Evolutionary conservation across 768 basidiomycete genomes (phyloP).

Genomic region (Macrolepiota fuliginosa): DNA sequence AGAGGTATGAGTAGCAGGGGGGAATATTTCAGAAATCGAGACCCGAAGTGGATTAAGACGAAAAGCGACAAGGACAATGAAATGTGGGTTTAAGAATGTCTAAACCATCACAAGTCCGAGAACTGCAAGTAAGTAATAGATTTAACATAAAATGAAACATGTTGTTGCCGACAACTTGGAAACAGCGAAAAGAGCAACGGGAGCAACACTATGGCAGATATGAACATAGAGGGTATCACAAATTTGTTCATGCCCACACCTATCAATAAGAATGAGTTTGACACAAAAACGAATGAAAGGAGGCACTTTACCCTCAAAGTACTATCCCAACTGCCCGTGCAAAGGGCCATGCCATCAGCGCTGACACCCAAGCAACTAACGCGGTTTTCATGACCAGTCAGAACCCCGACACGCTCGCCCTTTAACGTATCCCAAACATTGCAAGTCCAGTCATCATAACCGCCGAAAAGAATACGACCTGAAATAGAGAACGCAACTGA

Average conservation of each 20-base stretch:
- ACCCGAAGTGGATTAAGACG: constrained; percentile 32
- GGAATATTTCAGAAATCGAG: constrained; percentile 12
- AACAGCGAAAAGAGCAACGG: constrained; percentile 17
- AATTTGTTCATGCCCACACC: constrained; percentile 77
- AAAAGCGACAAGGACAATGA: constrained; percentile 7
- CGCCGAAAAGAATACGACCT: constrained; percentile 95
- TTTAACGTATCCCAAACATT: constrained; percentile 99
- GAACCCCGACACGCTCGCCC: constrained; percentile 95
- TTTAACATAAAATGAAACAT: constrained; percentile 44
- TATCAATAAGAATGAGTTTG: constrained; percentile 25
- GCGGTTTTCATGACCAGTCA: constrained; percentile 97
- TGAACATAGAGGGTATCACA: background rate
- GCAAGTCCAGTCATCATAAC: constrained; percentile 99
- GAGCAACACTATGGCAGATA: constrained; percentile 1
- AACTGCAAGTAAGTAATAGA: constrained; percentile 58
- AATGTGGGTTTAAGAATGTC: constrained; percentile 3
- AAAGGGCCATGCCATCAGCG: constrained; percentile 96
- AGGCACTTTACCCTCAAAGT: constrained; percentile 76
- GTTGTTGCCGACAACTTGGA: constrained; percentile 20
- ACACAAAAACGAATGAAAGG: constrained; percentile 4
- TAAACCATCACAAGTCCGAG: constrained; percentile 28
- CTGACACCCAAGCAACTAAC: constrained; percentile 96
- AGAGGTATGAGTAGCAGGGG: constrained; percentile 12
- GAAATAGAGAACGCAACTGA: constrained; percentile 99
- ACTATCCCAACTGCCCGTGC: constrained; percentile 98